These are phyloP conservation scores for Colletotrichum simmondsii DNA, from an alignment of 2,329 filamentous ascomycete genomes.

Conservation along the genomic window DNA sequence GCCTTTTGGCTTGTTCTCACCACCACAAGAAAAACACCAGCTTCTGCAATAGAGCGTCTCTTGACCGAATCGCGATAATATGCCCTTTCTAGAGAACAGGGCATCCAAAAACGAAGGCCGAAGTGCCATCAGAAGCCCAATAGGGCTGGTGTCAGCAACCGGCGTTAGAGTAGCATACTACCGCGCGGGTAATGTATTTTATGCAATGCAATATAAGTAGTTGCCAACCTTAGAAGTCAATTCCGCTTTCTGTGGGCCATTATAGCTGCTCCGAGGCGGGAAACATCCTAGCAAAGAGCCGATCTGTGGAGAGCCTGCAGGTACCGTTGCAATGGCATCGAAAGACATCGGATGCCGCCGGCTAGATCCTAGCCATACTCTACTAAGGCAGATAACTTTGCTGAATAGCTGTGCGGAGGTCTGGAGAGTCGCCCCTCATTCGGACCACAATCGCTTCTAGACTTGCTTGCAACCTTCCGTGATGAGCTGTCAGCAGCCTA, in stretches of 20 bases:
- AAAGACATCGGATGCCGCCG: background rate
- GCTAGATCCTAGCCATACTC: too few species aligned
- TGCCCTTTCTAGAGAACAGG: background rate
- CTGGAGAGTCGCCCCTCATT: background rate
- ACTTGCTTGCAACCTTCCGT: background rate
- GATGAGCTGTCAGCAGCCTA: background rate
- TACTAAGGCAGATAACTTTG: too few species aligned
- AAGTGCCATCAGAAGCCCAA: background rate
- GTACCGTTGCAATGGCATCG: slow-evolving; percentile 2
- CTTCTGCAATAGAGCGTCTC: too few species aligned
- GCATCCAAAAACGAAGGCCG: background rate
- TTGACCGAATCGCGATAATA: background rate
- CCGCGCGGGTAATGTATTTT: background rate
- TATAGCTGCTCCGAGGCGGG: background rate
- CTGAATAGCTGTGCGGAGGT: too few species aligned
- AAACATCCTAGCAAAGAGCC: background rate
- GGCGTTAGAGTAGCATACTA: background rate
- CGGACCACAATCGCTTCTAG: background rate
- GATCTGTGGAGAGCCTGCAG: background rate
- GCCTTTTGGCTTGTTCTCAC: too few species aligned
- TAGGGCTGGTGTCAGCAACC: background rate
- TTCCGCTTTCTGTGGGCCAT: background rate
- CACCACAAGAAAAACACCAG: too few species aligned
- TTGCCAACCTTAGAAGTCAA: background rate
- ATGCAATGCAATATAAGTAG: background rate